Evolutionary conservation across 805 yeast genomes (phyloP).

Genomic region (Metschnikowia chrysomelidarum): DNA sequence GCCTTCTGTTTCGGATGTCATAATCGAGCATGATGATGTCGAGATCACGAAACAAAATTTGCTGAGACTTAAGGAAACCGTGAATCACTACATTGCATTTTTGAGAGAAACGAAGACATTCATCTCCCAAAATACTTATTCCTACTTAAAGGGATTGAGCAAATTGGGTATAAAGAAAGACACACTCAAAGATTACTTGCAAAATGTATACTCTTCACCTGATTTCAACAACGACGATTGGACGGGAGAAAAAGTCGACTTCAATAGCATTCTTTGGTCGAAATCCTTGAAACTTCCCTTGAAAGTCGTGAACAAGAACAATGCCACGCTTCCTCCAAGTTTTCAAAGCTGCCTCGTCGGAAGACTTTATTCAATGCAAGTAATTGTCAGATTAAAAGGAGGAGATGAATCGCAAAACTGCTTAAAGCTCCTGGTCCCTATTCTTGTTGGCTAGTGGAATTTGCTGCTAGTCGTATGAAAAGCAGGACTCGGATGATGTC

Average conservation of each 20-base stretch:
- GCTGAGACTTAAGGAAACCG: constrained; percentile 36
- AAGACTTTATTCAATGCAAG: constrained; percentile 53
- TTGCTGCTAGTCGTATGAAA: neutral
- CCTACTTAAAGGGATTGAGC: constrained; percentile 39
- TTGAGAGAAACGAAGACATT: constrained; percentile 32
- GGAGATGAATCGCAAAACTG: constrained; percentile 22
- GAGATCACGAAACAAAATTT: constrained; percentile 35
- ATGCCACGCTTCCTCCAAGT: constrained; percentile 54
- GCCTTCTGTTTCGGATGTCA: constrained; percentile 20
- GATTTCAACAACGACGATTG: constrained; percentile 23
- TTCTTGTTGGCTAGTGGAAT: constrained; percentile 14
- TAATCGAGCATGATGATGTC: constrained; percentile 25
- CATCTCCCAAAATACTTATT: constrained; percentile 32
- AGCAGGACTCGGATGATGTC: no score
- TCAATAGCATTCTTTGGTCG: constrained; percentile 29
- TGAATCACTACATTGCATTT: constrained; percentile 32
- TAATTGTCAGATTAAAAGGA: constrained; percentile 44
- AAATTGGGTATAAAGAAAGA: constrained; percentile 40
- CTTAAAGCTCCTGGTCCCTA: constrained; percentile 18
- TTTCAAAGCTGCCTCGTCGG: constrained; percentile 65
- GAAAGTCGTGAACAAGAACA: constrained; percentile 39
- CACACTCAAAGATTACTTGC: constrained; percentile 37
- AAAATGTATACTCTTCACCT: constrained; percentile 26
- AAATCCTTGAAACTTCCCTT: constrained; percentile 42
- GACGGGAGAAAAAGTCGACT: constrained; percentile 25